Evolutionary conservation across 139 green algal species (phyloP), one percentile per base, ranked within the genome.

Genomic region (Tetradesmus lagerheimii): DNA sequence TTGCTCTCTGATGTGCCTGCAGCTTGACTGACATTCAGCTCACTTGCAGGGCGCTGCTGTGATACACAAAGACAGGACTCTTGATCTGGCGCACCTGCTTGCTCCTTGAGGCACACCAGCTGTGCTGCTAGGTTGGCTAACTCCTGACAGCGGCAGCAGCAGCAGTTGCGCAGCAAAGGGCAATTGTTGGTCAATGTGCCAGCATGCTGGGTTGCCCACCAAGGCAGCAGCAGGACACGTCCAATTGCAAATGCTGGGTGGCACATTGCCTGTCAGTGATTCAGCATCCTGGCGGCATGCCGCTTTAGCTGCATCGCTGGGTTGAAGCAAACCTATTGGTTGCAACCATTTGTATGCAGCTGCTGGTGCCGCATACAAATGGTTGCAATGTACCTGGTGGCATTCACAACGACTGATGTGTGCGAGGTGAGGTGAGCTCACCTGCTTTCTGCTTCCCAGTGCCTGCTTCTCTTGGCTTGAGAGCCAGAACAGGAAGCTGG

Each of bases 401-500:
- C n/a, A 27, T n/a, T n/a, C n/a, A n/a, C 38, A 3, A 53, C 77
- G 18, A 35, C 77, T 83, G 77, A 20, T 15, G 20, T 12, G 5
- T 35, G 4, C 16, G 25, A n/a, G n/a, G n/a, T n/a, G n/a, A n/a
- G 27, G 9, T 9, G 8, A 23, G 76, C 76, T 25, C 64, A 84
- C 86, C 47, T 76, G 41, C 41, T 85, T 81, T 31, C 20, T 45
- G 25, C 20, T 15, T 12, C 74, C 74, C 1, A 34, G 15, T 25
- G 74, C 74, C 75, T 27, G 37, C 41, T 53, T 71, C 15, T 89
- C 67, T 34, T 83, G 71, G 20, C 34, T 71, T 31, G 74, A 50
- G 9, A 90, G 86, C 71, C 75, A 84, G 25, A 83, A 84, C 31
- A 90, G 47, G 45, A 90, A 90, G 34, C 75, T 75, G 35, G 74